Evolutionary conservation across 2,329 filamentous ascomycete genomes (phyloP).

Genomic region (Tolypocladium ophioglossoides): DNA sequence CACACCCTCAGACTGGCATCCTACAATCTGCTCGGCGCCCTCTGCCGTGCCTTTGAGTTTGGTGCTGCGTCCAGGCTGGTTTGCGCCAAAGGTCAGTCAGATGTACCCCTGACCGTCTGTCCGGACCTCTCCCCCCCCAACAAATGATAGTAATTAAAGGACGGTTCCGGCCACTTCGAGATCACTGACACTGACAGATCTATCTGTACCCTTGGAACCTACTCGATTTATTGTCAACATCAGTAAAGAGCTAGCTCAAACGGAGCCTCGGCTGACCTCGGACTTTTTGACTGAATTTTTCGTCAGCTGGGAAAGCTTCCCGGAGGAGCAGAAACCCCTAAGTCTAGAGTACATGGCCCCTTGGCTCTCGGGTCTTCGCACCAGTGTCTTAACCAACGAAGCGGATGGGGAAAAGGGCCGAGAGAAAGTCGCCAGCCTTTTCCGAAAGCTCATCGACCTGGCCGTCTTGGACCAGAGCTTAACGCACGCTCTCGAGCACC

Average conservation of each 20-base stretch:
- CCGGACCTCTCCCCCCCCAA: too few relatives aligned
- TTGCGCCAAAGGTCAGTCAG: slow-evolving; percentile 44
- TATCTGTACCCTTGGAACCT: slow-evolving; percentile 52
- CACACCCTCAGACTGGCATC: slow-evolving; percentile 50
- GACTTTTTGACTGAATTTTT: slow-evolving; percentile 68
- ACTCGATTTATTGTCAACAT: slow-evolving; percentile 55
- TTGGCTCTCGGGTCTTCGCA: slow-evolving; percentile 53
- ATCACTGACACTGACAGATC: slow-evolving; percentile 28
- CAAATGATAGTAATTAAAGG: too few relatives aligned
- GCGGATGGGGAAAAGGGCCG: slow-evolving; percentile 53
- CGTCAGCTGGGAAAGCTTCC: slow-evolving; percentile 60
- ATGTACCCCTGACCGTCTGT: background rate
- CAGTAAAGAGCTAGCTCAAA: slow-evolving; percentile 50
- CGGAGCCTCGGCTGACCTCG: slow-evolving; percentile 56
- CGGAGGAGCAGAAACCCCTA: slow-evolving; percentile 54
- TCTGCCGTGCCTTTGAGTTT: slow-evolving; percentile 60
- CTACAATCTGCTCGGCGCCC: slow-evolving; percentile 56
- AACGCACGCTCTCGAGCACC: slow-evolving; percentile 50
- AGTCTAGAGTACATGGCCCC: slow-evolving; percentile 61
- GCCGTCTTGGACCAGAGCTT: slow-evolving; percentile 50
- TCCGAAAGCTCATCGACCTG: slow-evolving; percentile 57
- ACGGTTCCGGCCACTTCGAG: background rate
- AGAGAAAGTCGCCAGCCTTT: slow-evolving; percentile 53
- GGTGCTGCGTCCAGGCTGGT: slow-evolving; percentile 49
- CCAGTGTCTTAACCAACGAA: slow-evolving; percentile 47